These are phyloP conservation scores for Pezicula neosporulosa DNA, from an alignment of 2,329 filamentous ascomycete species.

Conservation along the genomic window DNA sequence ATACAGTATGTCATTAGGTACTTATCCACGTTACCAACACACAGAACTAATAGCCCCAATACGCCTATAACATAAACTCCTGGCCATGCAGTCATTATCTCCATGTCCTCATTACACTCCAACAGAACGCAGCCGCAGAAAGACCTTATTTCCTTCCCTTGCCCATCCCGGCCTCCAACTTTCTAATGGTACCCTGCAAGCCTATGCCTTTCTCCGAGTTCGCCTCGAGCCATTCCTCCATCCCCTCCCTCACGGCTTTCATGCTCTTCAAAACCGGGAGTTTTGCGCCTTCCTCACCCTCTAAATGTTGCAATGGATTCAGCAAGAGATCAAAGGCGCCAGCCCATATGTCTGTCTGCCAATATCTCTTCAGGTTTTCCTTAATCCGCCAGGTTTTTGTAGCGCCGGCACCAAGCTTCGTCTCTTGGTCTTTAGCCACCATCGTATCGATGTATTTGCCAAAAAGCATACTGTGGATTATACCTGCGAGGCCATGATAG, in stretches of 20 bases:
- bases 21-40: too few relatives aligned
- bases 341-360: slow-evolving; percentile 89
- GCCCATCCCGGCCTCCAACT: slow-evolving; percentile 43
- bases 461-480: slow-evolving; percentile 85
- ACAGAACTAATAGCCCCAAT: too few relatives aligned
- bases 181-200: slow-evolving; percentile 66
- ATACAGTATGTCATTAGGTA: too few relatives aligned
- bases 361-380: slow-evolving; percentile 88
- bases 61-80: background rate
- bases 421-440: slow-evolving; percentile 41
- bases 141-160: slow-evolving; percentile 17
- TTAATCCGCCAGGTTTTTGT: slow-evolving; percentile 72
- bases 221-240: slow-evolving; percentile 78
- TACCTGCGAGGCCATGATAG: slow-evolving; percentile 88
- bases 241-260: slow-evolving; percentile 64
- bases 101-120: background rate
- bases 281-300: slow-evolving; percentile 58
- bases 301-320: slow-evolving; percentile 70
- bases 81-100: background rate
- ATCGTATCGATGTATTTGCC: slow-evolving; percentile 90
- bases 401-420: slow-evolving; percentile 50
- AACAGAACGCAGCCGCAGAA: too few relatives aligned
- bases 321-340: slow-evolving; percentile 81
- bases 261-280: slow-evolving; percentile 75
- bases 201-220: slow-evolving; percentile 80